Evolutionary conservation across 441 rosid genomes (phyloP).

Genomic region (Hura crepitans): DNA sequence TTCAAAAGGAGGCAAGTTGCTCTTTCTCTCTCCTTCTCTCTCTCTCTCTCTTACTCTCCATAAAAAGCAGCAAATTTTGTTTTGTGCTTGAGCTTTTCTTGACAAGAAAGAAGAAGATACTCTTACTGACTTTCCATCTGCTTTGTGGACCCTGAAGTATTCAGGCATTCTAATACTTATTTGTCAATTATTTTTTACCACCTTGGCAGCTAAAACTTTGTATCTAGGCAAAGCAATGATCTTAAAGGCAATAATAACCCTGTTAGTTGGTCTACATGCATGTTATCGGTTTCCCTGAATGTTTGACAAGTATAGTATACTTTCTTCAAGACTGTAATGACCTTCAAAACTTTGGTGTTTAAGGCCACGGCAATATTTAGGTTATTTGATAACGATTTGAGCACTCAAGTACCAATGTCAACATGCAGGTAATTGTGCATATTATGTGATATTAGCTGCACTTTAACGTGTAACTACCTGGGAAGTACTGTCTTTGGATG

Average conservation of each 20-base stretch:
- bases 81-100: constrained; percentile 5
- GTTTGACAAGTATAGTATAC: background rate
- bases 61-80: background rate
- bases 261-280: background rate
- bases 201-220: background rate
- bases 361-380: background rate
- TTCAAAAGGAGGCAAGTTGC: constrained; percentile 57
- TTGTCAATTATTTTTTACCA: background rate
- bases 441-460: no score
- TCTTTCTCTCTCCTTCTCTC: background rate
- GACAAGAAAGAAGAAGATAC: background rate
- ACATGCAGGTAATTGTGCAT: no score
- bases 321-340: background rate
- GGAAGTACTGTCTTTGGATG: background rate
- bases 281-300: background rate
- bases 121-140: background rate
- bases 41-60: constrained; percentile 18
- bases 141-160: background rate
- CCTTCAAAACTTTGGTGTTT: background rate
- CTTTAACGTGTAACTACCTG: constrained; percentile 1
- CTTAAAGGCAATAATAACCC: background rate
- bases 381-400: background rate
- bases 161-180: background rate
- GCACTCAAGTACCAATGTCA: background rate
- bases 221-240: background rate